These are phyloP conservation scores for Melampsora larici-populina DNA, from an alignment of 1,284 basidiomycete species.

Conservation along the genomic window DNA sequence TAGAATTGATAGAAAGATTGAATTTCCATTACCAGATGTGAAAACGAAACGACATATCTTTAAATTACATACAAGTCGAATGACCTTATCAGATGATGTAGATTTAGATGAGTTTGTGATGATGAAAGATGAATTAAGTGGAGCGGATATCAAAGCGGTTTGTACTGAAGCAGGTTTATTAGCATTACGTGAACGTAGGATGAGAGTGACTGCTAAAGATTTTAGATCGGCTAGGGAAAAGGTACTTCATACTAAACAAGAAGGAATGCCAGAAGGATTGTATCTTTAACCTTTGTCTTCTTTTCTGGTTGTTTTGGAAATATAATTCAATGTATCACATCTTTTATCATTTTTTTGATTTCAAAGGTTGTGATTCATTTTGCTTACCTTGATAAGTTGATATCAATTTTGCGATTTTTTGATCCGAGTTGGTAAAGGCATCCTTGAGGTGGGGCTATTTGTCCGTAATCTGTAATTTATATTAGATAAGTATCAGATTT, in stretches of 20 bases:
- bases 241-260: constrained; percentile 88
- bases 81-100: constrained; percentile 88
- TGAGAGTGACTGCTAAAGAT: constrained; percentile 89
- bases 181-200: constrained; percentile 87
- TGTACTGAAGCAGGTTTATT: constrained; percentile 92
- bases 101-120: constrained; percentile 94
- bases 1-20: constrained; percentile 95
- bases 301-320: too few species aligned
- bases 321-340: too few species aligned
- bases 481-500: too few species aligned
- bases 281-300: constrained; percentile 49
- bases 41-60: constrained; percentile 99
- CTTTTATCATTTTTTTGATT: too few species aligned
- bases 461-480: too few species aligned
- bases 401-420: too few species aligned
- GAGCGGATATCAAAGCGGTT: constrained; percentile 97
- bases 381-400: too few species aligned
- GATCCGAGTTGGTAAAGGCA: too few species aligned
- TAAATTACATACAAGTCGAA: constrained; percentile 90
- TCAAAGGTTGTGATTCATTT: too few species aligned
- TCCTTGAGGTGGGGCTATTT: too few species aligned
- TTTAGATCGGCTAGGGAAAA: constrained; percentile 83
- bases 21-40: constrained; percentile 64
- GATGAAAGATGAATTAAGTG: constrained; percentile 92
- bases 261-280: constrained; percentile 64